Conservation (phyloP, 2,329 filamentous ascomycete species). For the Colletotrichum horii region DNA sequence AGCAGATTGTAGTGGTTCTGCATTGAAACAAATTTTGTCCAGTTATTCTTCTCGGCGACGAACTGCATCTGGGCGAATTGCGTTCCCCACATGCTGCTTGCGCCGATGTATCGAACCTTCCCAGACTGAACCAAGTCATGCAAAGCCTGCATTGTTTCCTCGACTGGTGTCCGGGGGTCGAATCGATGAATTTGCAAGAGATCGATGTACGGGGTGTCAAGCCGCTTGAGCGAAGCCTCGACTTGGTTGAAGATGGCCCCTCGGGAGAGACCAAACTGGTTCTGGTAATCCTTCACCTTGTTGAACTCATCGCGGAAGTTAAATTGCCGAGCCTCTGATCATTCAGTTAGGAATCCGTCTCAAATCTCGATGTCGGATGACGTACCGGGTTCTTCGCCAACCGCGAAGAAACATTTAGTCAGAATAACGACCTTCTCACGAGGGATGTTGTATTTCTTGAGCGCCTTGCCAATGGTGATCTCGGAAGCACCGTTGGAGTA, state of each 20-base stretch:
- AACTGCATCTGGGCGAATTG: constrained; percentile 56
- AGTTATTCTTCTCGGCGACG: constrained; percentile 55
- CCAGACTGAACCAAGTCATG: constrained; percentile 64
- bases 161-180: constrained; percentile 53
- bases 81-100: constrained; percentile 53
- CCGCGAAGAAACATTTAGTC: constrained; percentile 58
- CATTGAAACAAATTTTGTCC: constrained; percentile 64
- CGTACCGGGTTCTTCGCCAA: constrained; percentile 49
- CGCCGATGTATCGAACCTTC: constrained; percentile 61
- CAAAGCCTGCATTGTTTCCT: constrained; percentile 69
- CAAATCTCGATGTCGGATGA: neutral
- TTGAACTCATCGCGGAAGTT: constrained; percentile 26
- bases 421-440: constrained; percentile 63
- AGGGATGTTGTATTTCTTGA: constrained; percentile 63
- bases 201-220: constrained; percentile 64
- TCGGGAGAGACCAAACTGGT: constrained; percentile 57
- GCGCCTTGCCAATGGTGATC: constrained; percentile 60
- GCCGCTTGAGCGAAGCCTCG: constrained; percentile 58
- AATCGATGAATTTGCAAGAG: constrained; percentile 66
- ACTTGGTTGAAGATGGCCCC: constrained; percentile 72
- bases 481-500: constrained; percentile 64
- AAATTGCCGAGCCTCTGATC: constrained; percentile 22
- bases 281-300: constrained; percentile 31
- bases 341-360: fast-evolving
- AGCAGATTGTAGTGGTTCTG: constrained; percentile 60